Evolutionary conservation across 2,329 filamentous ascomycete species (phyloP).

Genomic region (Orbilia quercus): DNA sequence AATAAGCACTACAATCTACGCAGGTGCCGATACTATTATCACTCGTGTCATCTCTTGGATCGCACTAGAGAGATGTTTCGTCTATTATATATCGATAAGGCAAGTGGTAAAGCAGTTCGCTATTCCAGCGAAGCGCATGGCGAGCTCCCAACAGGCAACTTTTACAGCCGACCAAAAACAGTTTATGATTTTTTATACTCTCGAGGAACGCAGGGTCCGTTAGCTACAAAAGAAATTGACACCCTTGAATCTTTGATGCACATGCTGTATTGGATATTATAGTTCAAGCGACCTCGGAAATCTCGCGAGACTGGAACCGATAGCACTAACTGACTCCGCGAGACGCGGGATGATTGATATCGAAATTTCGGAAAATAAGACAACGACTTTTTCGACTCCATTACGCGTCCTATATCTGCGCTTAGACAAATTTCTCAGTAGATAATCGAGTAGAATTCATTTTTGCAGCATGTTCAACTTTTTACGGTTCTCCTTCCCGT

Average conservation of each 20-base stretch:
- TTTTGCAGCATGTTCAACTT: neutral
- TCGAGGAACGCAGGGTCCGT: constrained; percentile 1
- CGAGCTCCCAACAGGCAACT: constrained; percentile 24
- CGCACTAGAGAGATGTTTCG: constrained; percentile 24
- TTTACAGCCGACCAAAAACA: neutral
- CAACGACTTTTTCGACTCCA: too few relatives aligned
- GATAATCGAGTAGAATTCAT: neutral
- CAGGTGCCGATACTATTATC: constrained; percentile 42
- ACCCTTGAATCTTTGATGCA: constrained; percentile 18
- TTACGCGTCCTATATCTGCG: too few relatives aligned
- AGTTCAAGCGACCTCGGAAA: constrained; percentile 31
- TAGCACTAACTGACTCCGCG: neutral
- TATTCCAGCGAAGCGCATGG: constrained; percentile 24
- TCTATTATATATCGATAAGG: constrained; percentile 22
- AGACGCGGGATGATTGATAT: neutral
- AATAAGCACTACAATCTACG: constrained; percentile 17
- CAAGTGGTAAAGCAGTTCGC: constrained; percentile 37
- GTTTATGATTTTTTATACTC: neutral
- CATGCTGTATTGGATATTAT: constrained; percentile 26
- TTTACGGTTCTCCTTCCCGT: neutral
- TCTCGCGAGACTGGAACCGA: too few relatives aligned
- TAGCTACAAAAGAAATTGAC: neutral
- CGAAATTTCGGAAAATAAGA: constrained; percentile 1
- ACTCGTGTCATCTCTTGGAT: constrained; percentile 36
- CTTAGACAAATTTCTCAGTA: too few relatives aligned